Conservation (phyloP, 257 asterid genomes). For the Solanum chilense region DNA sequence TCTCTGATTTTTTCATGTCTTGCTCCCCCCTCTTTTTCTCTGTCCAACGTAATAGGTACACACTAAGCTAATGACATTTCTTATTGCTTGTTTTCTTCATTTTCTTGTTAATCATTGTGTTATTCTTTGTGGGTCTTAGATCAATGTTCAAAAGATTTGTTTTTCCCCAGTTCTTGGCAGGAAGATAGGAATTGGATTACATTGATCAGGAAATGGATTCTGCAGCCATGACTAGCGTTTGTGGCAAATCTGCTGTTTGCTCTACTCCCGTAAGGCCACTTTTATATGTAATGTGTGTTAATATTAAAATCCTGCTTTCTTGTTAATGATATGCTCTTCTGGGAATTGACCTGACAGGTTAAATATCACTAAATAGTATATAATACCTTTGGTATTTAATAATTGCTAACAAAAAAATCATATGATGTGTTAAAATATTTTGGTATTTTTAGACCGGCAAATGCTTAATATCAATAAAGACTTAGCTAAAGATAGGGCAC, state of each 20-base stretch:
- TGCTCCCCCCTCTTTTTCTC: not conserved
- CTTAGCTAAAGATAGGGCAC: not conserved
- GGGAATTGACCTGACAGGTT: not conserved
- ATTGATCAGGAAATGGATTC: not conserved
- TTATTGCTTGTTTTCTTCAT: not conserved
- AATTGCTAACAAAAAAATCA: not conserved
- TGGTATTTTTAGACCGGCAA: not conserved
- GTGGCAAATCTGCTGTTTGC: not conserved
- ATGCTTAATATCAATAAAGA: not conserved
- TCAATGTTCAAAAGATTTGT: not conserved
- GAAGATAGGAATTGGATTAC: not conserved
- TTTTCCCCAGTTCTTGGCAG: not conserved
- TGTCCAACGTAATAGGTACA: not conserved
- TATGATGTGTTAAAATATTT: not conserved
- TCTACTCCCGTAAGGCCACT: not conserved
- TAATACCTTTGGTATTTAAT: not conserved
- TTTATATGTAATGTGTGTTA: not conserved
- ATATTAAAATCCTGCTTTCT: not conserved
- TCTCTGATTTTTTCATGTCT: not conserved
- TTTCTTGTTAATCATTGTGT: not conserved
- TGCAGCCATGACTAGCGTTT: slow-evolving; percentile 2
- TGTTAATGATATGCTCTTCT: not conserved
- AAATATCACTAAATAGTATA: not conserved
- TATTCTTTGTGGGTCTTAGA: not conserved
- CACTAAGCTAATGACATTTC: not conserved